Conservation (phyloP, 2,329 filamentous ascomycete genomes). For the Hawksworthiomyces lignivorus region DNA sequence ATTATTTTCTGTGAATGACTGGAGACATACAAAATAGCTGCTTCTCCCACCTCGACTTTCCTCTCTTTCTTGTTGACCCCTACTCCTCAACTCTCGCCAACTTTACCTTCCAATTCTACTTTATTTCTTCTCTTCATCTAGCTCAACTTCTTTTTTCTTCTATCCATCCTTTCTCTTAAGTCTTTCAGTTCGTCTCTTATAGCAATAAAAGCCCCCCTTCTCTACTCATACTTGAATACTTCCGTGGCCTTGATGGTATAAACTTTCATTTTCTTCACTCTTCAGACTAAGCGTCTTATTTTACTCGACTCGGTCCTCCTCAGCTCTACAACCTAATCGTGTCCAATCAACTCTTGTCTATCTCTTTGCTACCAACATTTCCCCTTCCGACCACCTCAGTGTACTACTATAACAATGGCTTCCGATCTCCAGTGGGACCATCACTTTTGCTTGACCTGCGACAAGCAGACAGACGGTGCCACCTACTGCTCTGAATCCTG, state of each 20-base stretch:
- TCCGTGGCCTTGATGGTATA: neutral
- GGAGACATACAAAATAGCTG: slow-evolving; percentile 16
- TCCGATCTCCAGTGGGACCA: slow-evolving; percentile 64
- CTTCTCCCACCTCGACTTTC: slow-evolving; percentile 12
- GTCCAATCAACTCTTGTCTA: too few relatives aligned
- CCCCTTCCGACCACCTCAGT: neutral
- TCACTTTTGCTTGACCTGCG: slow-evolving; percentile 90
- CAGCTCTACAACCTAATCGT: too few relatives aligned
- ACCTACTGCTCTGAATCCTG: slow-evolving; percentile 92
- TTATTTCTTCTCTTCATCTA: neutral
- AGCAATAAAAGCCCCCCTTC: too few relatives aligned
- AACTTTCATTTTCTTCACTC: neutral
- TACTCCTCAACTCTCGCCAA: too few relatives aligned
- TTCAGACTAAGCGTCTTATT: slow-evolving; percentile 2
- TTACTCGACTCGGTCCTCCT: too few relatives aligned
- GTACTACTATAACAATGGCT: slow-evolving; percentile 30
- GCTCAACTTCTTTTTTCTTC: neutral
- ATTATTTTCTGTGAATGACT: slow-evolving; percentile 5
- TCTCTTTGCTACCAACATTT: neutral
- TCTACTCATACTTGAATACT: neutral
- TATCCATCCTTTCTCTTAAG: neutral
- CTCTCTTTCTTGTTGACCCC: too few relatives aligned
- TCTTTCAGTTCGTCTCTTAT: too few relatives aligned
- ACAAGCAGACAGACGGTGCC: slow-evolving; percentile 73
- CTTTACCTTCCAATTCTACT: neutral